Evolutionary conservation across 1,284 basidiomycete genomes (phyloP).

Genomic region (Naganishia albida): DNA sequence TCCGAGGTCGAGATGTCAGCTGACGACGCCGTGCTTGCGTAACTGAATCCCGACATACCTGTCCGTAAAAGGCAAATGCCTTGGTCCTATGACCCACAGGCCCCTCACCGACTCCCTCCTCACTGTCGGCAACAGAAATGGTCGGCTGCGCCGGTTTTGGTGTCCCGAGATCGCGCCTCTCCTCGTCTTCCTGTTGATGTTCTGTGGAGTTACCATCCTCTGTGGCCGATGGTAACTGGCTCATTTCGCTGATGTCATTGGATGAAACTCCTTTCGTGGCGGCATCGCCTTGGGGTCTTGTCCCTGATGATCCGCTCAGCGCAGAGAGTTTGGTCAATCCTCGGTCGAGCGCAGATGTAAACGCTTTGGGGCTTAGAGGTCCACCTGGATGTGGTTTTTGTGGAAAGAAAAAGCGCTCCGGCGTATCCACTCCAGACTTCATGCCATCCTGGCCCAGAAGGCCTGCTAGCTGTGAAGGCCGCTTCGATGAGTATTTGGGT

Average conservation of each 20-base stretch:
- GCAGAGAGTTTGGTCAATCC: slow-evolving; percentile 19
- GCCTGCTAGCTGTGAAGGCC: slow-evolving; percentile 22
- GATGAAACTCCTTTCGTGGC: slow-evolving; percentile 39
- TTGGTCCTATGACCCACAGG: slow-evolving; percentile 40
- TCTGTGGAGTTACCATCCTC: too few relatives aligned
- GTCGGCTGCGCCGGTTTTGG: slow-evolving; percentile 28
- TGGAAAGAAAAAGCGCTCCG: slow-evolving; percentile 71
- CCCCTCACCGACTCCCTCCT: slow-evolving; percentile 8
- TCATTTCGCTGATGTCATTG: slow-evolving; percentile 60
- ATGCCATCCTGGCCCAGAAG: slow-evolving; percentile 12
- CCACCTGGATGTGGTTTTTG: slow-evolving; percentile 60
- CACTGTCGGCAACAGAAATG: slow-evolving; percentile 9
- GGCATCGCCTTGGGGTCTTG: slow-evolving; percentile 37
- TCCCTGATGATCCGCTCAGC: not conserved
- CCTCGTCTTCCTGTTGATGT: slow-evolving; percentile 40
- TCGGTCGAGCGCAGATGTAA: slow-evolving; percentile 17
- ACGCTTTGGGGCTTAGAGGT: slow-evolving; percentile 35
- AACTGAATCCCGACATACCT: slow-evolving; percentile 43
- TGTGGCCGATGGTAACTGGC: slow-evolving; percentile 45
- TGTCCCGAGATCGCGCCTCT: slow-evolving; percentile 56
- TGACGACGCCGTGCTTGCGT: slow-evolving; percentile 40
- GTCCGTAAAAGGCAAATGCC: slow-evolving; percentile 53
- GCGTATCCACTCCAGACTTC: slow-evolving; percentile 65
- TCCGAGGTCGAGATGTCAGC: not conserved
- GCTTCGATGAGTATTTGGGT: slow-evolving; percentile 26